These are phyloP conservation scores for Extremus antarcticus DNA, from an alignment of 495 filamentous ascomycete genomes.

Conservation along the genomic window DNA sequence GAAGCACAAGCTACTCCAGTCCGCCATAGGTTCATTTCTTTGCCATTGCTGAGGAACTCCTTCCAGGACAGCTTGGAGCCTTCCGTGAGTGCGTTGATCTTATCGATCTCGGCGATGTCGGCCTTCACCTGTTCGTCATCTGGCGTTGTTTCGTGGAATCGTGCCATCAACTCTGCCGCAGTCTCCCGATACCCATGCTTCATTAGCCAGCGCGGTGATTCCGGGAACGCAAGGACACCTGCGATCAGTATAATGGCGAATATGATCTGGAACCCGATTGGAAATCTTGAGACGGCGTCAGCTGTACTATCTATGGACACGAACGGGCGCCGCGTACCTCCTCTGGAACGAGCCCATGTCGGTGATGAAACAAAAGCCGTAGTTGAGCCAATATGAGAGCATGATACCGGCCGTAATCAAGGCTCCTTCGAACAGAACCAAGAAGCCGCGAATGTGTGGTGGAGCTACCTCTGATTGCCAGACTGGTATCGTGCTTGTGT, in stretches of 20 bases:
- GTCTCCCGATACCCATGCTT: conserved; percentile 4
- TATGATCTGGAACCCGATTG: conserved; percentile 36
- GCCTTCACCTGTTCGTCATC: conserved; percentile 8
- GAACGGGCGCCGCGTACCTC: not conserved
- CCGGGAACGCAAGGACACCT: conserved; percentile 9
- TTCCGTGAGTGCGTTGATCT: no score
- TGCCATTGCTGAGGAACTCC: no score
- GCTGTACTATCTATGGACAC: not conserved
- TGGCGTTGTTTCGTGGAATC: conserved; percentile 1
- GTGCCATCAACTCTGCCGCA: conserved; percentile 4
- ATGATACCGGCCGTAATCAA: conserved; percentile 28
- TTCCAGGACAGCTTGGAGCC: no score
- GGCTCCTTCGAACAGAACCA: conserved; percentile 27
- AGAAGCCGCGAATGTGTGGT: conserved; percentile 41
- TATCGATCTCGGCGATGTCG: conserved; percentile 4
- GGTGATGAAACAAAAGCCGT: conserved; percentile 19
- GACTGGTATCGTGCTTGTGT: conserved; percentile 49
- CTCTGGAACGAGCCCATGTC: not conserved
- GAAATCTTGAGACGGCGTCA: conserved; percentile 50
- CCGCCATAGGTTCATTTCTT: no score
- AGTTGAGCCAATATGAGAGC: conserved; percentile 34
- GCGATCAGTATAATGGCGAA: not conserved
- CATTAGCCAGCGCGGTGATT: conserved; percentile 10
- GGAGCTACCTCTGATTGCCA: conserved; percentile 70
- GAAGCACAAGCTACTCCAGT: no score